Evolutionary conservation across 116 monocot species (phyloP).

Genomic region (Iris pallida): DNA sequence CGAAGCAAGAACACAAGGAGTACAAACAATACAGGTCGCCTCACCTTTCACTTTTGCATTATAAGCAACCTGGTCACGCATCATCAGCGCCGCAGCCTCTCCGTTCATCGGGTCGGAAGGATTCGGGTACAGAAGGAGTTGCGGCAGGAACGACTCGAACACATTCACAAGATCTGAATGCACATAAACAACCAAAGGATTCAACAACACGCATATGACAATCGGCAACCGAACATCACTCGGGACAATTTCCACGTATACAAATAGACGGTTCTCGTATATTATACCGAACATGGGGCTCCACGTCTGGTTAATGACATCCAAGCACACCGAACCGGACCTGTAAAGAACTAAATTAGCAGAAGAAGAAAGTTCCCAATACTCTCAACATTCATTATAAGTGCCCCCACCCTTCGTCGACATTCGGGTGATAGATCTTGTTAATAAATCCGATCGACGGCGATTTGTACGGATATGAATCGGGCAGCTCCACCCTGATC

Average conservation of each 20-base stretch:
- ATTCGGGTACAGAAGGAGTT: slow-evolving; percentile 86
- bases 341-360: slow-evolving; percentile 5
- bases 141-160: slow-evolving; percentile 78
- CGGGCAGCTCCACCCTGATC: slow-evolving; percentile 45
- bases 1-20: too few species aligned
- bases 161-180: slow-evolving; percentile 70
- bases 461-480: slow-evolving; percentile 54
- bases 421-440: slow-evolving; percentile 60
- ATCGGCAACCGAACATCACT: neutral
- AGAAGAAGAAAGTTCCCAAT: neutral
- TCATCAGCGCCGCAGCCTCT: slow-evolving; percentile 85
- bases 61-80: slow-evolving; percentile 68
- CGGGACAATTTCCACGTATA: neutral
- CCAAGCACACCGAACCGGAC: slow-evolving; percentile 59
- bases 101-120: slow-evolving; percentile 87
- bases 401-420: slow-evolving; percentile 42
- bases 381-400: too few species aligned
- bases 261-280: neutral
- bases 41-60: slow-evolving; percentile 82
- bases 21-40: neutral
- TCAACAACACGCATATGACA: neutral
- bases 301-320: slow-evolving; percentile 55
- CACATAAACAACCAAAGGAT: slow-evolving; percentile 3
- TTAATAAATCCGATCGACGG: slow-evolving; percentile 50
- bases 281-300: slow-evolving; percentile 67